Conservation (phyloP, 1,284 basidiomycete species). For the Sporisorium sorghi region DNA sequence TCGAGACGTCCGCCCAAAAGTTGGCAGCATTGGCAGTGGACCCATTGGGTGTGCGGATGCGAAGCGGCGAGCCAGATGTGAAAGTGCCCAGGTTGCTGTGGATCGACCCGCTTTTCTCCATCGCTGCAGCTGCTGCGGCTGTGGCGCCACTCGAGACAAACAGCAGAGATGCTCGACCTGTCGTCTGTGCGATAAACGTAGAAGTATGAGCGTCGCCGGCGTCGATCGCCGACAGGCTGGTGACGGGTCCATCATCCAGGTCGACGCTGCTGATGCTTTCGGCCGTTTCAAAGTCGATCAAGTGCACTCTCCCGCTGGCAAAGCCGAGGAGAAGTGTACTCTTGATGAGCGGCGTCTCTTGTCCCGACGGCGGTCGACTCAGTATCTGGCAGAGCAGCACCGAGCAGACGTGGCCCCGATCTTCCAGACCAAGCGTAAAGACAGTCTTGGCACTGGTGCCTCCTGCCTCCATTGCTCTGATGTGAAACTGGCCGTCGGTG, state of each 20-base stretch:
- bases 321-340: slow-evolving; percentile 45
- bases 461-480: slow-evolving; percentile 25
- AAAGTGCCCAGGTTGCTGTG: slow-evolving; percentile 33
- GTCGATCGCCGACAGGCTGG: slow-evolving; percentile 11
- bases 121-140: slow-evolving; percentile 8
- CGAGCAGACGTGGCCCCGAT: slow-evolving; percentile 32
- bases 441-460: slow-evolving; percentile 25
- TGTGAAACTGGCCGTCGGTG: slow-evolving; percentile 34
- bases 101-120: slow-evolving; percentile 43
- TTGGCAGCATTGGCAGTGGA: slow-evolving; percentile 36
- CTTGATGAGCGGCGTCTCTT: slow-evolving; percentile 30
- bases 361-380: slow-evolving; percentile 21
- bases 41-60: slow-evolving; percentile 43
- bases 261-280: slow-evolving; percentile 37
- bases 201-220: slow-evolving; percentile 26
- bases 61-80: slow-evolving; percentile 34
- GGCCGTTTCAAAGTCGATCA: slow-evolving; percentile 33
- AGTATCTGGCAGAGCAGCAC: slow-evolving; percentile 32
- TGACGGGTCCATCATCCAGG: slow-evolving; percentile 45
- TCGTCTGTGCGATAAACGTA: slow-evolving; percentile 36
- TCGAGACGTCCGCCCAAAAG: slow-evolving; percentile 44
- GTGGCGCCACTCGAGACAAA: slow-evolving; percentile 17
- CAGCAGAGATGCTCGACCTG: slow-evolving; percentile 31
- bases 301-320: slow-evolving; percentile 32
- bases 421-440: slow-evolving; percentile 29